Evolutionary conservation across 2,329 filamentous ascomycete genomes (phyloP).

Genomic region (Aspergillus melleus): DNA sequence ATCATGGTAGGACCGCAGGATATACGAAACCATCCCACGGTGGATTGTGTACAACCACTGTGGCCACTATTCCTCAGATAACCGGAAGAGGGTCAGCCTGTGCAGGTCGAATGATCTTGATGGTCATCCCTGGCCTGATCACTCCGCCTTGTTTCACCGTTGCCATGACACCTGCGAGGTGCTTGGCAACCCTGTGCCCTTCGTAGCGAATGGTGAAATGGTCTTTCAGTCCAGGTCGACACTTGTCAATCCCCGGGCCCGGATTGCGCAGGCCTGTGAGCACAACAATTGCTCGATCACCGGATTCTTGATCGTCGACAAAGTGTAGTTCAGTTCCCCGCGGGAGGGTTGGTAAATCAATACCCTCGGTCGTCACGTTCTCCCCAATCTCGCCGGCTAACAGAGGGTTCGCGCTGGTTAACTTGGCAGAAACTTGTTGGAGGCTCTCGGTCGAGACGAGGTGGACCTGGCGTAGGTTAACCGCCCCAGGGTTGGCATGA

Average conservation of each 20-base stretch:
- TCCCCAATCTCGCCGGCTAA: conserved; percentile 6
- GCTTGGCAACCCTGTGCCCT: neutral
- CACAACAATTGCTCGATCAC: neutral
- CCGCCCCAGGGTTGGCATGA: neutral
- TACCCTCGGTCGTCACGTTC: conserved; percentile 15
- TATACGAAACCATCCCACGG: too few relatives aligned
- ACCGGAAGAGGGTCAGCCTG: neutral
- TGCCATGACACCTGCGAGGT: conserved; percentile 5
- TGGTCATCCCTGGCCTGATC: conserved; percentile 1
- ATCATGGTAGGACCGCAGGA: neutral
- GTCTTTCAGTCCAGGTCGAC: conserved; percentile 1
- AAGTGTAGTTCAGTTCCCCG: conserved; percentile 12
- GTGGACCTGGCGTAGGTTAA: conserved; percentile 1
- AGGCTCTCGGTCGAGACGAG: conserved; percentile 5
- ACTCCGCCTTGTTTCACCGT: conserved; percentile 1
- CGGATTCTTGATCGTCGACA: neutral
- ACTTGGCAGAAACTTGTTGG: neutral
- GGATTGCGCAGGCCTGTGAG: conserved; percentile 2
- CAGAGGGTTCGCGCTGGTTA: neutral
- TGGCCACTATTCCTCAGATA: neutral
- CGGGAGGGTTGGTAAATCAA: conserved; percentile 7
- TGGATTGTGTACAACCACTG: neutral
- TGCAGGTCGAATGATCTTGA: conserved; percentile 1
- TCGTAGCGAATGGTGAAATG: neutral
- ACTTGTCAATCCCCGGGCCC: conserved; percentile 2